These are phyloP conservation scores for Falciphora oryzae DNA, from an alignment of 2,329 filamentous ascomycete species.

Conservation along the genomic window DNA sequence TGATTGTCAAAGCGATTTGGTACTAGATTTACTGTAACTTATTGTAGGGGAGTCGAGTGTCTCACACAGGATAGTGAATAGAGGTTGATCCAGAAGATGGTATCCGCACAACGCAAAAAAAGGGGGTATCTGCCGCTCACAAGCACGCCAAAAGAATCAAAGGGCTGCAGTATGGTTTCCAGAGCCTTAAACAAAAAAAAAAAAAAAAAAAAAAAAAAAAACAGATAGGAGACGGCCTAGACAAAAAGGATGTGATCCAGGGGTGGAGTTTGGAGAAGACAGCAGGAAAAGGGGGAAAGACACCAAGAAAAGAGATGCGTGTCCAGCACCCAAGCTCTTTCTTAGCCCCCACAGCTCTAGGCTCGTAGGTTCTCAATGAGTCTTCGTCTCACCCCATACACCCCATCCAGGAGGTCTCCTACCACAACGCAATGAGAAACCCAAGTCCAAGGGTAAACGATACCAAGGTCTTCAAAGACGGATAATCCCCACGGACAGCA, in stretches of 20 bases:
- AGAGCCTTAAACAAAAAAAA: neutral
- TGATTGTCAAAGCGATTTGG: neutral
- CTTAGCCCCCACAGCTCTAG: neutral
- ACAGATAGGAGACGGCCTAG: neutral
- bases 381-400: neutral
- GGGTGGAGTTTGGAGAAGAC: too few relatives aligned
- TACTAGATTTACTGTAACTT: neutral
- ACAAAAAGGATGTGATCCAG: neutral
- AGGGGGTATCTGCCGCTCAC: conserved; percentile 1
- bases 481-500: neutral
- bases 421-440: neutral
- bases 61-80: neutral
- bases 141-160: neutral
- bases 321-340: neutral
- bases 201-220: neutral
- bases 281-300: neutral
- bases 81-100: neutral
- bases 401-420: neutral
- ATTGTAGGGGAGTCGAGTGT: neutral
- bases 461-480: neutral
- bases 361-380: too few relatives aligned
- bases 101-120: neutral
- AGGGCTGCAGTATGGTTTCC: neutral
- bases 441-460: neutral
- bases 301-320: neutral